Conservation (phyloP, 176 grass and related monocot genomes). For the Themeda triandra region DNA sequence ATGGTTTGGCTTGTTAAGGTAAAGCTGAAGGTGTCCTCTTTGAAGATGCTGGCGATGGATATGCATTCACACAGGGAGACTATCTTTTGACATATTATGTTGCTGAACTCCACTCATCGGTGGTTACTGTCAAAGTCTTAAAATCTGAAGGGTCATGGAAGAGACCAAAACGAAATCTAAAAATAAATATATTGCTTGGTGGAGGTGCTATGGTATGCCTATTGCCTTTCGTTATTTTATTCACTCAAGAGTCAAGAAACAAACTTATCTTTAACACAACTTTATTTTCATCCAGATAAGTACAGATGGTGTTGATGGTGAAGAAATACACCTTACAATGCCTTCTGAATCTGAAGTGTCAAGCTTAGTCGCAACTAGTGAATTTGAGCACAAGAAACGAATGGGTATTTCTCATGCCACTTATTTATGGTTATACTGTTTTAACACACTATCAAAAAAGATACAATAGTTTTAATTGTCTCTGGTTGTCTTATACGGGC, state of each 20-base stretch:
- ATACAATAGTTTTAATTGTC: neutral
- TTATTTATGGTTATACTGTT: neutral
- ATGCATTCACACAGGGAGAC: constrained; percentile 59
- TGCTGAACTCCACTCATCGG: constrained; percentile 61
- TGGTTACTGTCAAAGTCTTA: constrained; percentile 57
- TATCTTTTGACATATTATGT: constrained; percentile 84
- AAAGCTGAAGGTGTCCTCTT: constrained; percentile 86
- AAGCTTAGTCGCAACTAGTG: constrained; percentile 56
- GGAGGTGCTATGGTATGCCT: constrained; percentile 73
- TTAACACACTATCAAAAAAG: neutral
- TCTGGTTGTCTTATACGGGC: neutral
- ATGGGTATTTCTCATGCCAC: constrained; percentile 45
- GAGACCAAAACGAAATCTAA: constrained; percentile 57
- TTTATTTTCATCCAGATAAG: constrained; percentile 48
- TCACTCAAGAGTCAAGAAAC: neutral
- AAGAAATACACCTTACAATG: constrained; percentile 61
- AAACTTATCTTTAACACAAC: neutral
- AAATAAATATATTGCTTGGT: constrained; percentile 75
- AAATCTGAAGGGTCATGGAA: constrained; percentile 75
- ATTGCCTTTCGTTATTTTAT: neutral
- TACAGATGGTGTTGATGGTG: constrained; percentile 70
- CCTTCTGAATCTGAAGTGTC: constrained; percentile 58
- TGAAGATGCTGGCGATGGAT: constrained; percentile 92
- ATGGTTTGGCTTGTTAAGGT: constrained; percentile 42
- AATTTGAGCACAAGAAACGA: constrained; percentile 53